These are phyloP conservation scores for Cladophialophora chaetospira DNA, from an alignment of 2,329 filamentous ascomycete genomes.

Conservation along the genomic window DNA sequence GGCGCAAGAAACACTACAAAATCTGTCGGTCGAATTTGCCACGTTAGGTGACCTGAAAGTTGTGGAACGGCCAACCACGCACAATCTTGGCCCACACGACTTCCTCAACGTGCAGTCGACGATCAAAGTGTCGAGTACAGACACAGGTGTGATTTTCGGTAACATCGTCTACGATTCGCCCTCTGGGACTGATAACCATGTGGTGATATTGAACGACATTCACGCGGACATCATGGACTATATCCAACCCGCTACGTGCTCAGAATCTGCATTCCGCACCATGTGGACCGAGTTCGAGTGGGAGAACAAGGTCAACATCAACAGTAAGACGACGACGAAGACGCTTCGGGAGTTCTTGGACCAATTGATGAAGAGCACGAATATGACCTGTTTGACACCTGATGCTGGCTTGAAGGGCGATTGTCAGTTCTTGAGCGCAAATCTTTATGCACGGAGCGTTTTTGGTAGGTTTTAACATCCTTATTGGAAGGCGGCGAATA, in stretches of 20 bases:
- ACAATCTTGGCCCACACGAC: constrained; percentile 92
- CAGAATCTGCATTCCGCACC: constrained; percentile 97
- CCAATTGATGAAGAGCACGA: constrained; percentile 94
- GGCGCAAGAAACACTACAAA: constrained; percentile 93
- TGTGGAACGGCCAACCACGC: constrained; percentile 91
- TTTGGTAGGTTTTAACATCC: constrained; percentile 75
- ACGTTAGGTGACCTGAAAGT: constrained; percentile 97
- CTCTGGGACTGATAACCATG: constrained; percentile 88
- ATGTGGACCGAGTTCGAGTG: constrained; percentile 99
- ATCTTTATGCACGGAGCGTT: constrained; percentile 92
- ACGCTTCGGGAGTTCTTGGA: constrained; percentile 87
- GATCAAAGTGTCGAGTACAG: constrained; percentile 96
- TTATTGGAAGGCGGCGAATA: neutral
- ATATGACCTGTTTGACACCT: constrained; percentile 97
- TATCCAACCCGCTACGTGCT: constrained; percentile 94
- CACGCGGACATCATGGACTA: constrained; percentile 99
- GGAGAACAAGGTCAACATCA: constrained; percentile 99
- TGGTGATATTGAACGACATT: constrained; percentile 96
- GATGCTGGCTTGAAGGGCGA: constrained; percentile 96
- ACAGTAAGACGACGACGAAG: constrained; percentile 79
- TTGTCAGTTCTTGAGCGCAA: constrained; percentile 96
- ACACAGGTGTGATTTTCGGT: constrained; percentile 97
- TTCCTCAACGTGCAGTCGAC: constrained; percentile 99
- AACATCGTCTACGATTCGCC: constrained; percentile 97
- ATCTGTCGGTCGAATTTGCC: constrained; percentile 97